Evolutionary conservation across 2,329 filamentous ascomycete species (phyloP).

Genomic region (Dactylellina leptospora): DNA sequence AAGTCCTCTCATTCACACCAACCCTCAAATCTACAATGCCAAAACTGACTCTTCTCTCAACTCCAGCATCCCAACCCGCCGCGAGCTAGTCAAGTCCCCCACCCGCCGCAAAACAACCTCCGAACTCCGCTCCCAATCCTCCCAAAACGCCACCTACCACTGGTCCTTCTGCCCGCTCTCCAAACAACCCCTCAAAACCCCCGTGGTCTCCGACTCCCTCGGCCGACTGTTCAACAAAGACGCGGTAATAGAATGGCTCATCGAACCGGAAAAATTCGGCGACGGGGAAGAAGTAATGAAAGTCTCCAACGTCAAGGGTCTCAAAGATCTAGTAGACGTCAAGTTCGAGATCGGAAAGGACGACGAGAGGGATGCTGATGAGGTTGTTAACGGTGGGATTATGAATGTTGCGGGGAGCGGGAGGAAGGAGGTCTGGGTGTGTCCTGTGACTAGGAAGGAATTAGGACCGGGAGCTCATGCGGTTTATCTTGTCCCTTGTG

Average conservation of each 20-base stretch:
- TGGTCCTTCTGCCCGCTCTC: conserved; percentile 92
- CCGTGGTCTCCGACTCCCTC: conserved; percentile 82
- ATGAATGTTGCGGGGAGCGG: conserved; percentile 61
- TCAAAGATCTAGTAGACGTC: conserved; percentile 87
- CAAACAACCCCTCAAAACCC: conserved; percentile 74
- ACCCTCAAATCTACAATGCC: too few relatives aligned
- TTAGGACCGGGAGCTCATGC: conserved; percentile 80
- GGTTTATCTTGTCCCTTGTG: conserved; percentile 92
- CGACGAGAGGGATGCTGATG: conserved; percentile 53
- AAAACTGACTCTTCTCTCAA: too few relatives aligned
- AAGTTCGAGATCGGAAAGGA: conserved; percentile 69
- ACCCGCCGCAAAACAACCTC: conserved; percentile 81
- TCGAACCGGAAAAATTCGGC: conserved; percentile 66
- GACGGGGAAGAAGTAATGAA: conserved; percentile 71
- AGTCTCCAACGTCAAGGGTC: conserved; percentile 72
- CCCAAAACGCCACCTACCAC: conserved; percentile 83
- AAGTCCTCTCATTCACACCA: conserved; percentile 38
- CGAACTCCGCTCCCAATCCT: conserved; percentile 86
- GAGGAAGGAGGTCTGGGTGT: conserved; percentile 73
- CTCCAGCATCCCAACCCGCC: conserved; percentile 85
- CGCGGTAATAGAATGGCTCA: conserved; percentile 75
- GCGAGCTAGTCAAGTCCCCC: conserved; percentile 94
- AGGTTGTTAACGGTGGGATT: conserved; percentile 52
- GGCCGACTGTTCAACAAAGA: conserved; percentile 96
- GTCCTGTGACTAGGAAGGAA: conserved; percentile 86